A percentile compares a stretch with the other conserved stretches of the same genome.
Evolutionary conservation across 352 stramenopile genomes (phyloP).

Genomic region (Pythium scleroteichum): DNA sequence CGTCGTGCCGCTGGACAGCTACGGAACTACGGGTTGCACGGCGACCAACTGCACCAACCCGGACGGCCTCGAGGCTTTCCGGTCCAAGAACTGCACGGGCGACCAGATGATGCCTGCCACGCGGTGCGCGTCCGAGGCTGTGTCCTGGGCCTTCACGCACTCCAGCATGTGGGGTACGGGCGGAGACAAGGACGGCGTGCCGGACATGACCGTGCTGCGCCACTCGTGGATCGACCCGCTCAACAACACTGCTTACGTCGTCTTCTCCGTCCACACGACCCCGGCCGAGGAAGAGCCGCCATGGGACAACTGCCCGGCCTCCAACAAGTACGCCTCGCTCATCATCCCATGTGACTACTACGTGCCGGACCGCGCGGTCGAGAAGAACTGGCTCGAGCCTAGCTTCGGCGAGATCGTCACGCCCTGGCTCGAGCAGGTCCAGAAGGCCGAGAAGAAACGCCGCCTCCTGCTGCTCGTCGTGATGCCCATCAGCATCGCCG

Average conservation of each 20-base stretch:
- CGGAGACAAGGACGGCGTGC: constrained; percentile 17
- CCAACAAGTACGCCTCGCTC: constrained; percentile 19
- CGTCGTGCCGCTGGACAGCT: constrained; percentile 23
- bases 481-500: constrained; percentile 33
- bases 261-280: constrained; percentile 29
- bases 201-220: constrained; percentile 21
- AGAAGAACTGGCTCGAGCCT: constrained; percentile 35
- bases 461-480: constrained; percentile 32
- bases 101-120: constrained; percentile 21
- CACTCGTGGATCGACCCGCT: constrained; percentile 26
- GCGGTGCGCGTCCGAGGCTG: constrained; percentile 19
- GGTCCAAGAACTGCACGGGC: constrained; percentile 23
- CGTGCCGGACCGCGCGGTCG: background rate
- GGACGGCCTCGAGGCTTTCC: constrained; percentile 9
- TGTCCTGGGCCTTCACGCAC: background rate
- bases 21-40: constrained; percentile 10
- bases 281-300: constrained; percentile 18
- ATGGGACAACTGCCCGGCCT: constrained; percentile 25
- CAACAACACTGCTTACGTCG: constrained; percentile 22
- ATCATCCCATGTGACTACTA: constrained; percentile 39
- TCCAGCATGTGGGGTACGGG: constrained; percentile 29
- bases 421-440: constrained; percentile 33
- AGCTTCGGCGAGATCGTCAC: constrained; percentile 31
- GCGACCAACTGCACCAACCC: constrained; percentile 22
- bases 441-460: constrained; percentile 19